Conservation (phyloP, 176 grass and related monocot genomes). For the Poa pratensis region DNA sequence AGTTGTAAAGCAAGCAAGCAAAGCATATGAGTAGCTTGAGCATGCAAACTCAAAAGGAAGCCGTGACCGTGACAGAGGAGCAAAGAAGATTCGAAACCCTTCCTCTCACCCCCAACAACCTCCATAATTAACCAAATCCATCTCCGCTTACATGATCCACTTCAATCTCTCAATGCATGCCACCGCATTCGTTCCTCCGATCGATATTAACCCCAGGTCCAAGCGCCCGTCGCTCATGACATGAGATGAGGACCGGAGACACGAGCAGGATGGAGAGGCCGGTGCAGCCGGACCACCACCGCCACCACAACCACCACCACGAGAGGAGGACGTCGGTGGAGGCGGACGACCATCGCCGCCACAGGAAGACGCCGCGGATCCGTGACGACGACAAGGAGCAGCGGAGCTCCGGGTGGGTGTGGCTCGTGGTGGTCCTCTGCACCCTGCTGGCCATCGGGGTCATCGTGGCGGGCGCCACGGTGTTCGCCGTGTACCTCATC, state of each 20-base stretch:
- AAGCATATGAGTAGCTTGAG: constrained; percentile 15
- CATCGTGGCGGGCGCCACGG: constrained; percentile 59
- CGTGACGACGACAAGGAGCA: background rate
- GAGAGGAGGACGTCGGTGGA: background rate
- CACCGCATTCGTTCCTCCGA: background rate
- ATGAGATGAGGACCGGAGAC: background rate
- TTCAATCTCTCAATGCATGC: background rate
- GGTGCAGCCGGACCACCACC: background rate
- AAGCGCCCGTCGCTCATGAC: background rate
- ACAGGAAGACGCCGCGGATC: background rate
- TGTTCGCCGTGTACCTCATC: constrained; percentile 77
- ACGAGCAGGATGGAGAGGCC: background rate
- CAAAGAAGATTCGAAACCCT: constrained; percentile 25
- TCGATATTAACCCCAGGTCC: background rate
- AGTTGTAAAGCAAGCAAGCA: background rate
- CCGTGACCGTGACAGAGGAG: background rate
- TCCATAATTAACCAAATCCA: background rate
- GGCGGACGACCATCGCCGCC: background rate
- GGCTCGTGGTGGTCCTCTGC: constrained; percentile 52
- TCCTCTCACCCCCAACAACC: background rate
- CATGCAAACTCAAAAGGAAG: background rate
- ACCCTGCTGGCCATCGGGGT: constrained; percentile 54
- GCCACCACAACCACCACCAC: background rate
- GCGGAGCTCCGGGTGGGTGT: background rate
- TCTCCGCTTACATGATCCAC: background rate